Conservation (phyloP, 345 rosid species). For the Nephelium lappaceum region DNA sequence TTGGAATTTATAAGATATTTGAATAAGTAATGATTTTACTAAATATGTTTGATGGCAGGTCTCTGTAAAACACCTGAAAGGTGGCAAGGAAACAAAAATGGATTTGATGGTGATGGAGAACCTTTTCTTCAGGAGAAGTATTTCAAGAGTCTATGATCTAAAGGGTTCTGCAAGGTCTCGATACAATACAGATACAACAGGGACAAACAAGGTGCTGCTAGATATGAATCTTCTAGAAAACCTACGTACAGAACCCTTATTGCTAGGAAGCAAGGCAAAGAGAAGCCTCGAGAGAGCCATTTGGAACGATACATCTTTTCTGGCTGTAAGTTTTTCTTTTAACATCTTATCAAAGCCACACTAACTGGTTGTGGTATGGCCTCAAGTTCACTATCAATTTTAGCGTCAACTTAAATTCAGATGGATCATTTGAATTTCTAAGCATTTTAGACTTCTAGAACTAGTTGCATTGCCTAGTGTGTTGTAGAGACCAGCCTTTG, state of each 20-base stretch:
- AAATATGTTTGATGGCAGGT: constrained; percentile 50
- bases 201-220: constrained; percentile 73
- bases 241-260: constrained; percentile 81
- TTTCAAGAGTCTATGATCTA: constrained; percentile 80
- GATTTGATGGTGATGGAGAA: constrained; percentile 99
- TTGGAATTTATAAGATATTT: neutral
- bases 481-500: neutral
- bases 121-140: constrained; percentile 78
- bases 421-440: neutral
- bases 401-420: neutral
- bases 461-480: neutral
- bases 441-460: neutral
- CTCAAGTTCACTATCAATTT: neutral
- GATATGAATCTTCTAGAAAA: constrained; percentile 88
- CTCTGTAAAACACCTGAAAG: constrained; percentile 69
- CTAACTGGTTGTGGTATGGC: neutral
- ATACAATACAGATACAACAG: constrained; percentile 81
- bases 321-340: constrained; percentile 67
- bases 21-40: constrained; percentile 1
- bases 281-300: constrained; percentile 93
- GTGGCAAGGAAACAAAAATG: constrained; percentile 93
- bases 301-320: constrained; percentile 93
- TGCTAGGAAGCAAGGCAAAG: constrained; percentile 94
- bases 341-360: neutral
- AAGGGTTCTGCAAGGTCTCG: constrained; percentile 89